Conservation (phyloP, 192 early-diverging fungal species). For the Lunasporangiospora selenospora region DNA sequence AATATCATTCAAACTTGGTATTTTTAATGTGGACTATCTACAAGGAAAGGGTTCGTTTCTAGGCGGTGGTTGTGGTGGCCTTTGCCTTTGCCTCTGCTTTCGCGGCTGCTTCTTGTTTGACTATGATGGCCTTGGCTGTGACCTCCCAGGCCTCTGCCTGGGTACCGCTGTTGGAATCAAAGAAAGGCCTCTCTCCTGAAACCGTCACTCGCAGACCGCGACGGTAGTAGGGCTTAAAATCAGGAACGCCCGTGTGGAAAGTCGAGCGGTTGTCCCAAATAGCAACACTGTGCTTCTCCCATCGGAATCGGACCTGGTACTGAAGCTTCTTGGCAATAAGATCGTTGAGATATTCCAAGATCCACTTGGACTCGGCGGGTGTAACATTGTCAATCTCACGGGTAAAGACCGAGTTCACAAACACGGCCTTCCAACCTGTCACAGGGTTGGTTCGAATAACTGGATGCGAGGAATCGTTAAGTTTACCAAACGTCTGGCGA, state of each 20-base stretch:
- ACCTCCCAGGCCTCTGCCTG: constrained; percentile 37
- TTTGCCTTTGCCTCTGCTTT: constrained; percentile 8
- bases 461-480: constrained; percentile 47
- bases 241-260: constrained; percentile 55
- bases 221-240: constrained; percentile 38
- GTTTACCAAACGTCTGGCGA: constrained; percentile 46
- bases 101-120: constrained; percentile 36
- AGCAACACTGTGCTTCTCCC: constrained; percentile 66
- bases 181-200: constrained; percentile 39
- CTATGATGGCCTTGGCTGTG: constrained; percentile 33
- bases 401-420: constrained; percentile 69
- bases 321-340: constrained; percentile 59
- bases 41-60: too few species aligned
- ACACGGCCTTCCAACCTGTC: constrained; percentile 73
- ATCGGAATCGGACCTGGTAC: constrained; percentile 63
- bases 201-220: constrained; percentile 34
- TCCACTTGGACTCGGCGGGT: constrained; percentile 57
- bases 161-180: constrained; percentile 20
- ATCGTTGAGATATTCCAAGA: constrained; percentile 64
- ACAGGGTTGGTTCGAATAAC: constrained; percentile 72
- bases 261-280: constrained; percentile 73
- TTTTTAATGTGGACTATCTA: too few species aligned
- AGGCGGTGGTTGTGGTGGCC: constrained; percentile 1
- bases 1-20: too few species aligned
- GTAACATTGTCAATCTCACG: constrained; percentile 60